phyloP scores from a whole-genome alignment of 345 rosid species.

The Citropsis articulata region DNA sequence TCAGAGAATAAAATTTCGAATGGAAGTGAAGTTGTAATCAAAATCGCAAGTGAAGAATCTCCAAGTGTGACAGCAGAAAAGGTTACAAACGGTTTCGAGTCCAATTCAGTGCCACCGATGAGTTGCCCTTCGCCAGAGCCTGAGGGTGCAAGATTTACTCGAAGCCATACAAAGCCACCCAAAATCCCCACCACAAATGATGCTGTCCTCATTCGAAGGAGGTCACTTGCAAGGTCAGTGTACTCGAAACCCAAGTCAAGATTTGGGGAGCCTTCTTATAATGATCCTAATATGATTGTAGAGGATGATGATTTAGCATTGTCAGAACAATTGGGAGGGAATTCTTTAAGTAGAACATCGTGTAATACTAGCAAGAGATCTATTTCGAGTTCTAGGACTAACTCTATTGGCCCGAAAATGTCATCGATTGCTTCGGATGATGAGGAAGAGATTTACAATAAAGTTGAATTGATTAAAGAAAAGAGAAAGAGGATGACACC shows the following conservation, averaged over 20 bases:
- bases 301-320: slow-evolving; percentile 29
- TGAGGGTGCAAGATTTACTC: slow-evolving; percentile 36
- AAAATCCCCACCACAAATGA: slow-evolving; percentile 39
- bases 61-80: slow-evolving; percentile 22
- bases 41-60: slow-evolving; percentile 44
- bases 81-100: slow-evolving; percentile 16
- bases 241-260: slow-evolving; percentile 82
- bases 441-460: slow-evolving; percentile 55
- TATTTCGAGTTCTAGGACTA: slow-evolving; percentile 24
- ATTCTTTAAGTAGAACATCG: slow-evolving; percentile 38
- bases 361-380: slow-evolving; percentile 40
- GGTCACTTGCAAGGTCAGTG: slow-evolving; percentile 48
- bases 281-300: slow-evolving; percentile 36
- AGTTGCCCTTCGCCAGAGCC: slow-evolving; percentile 36
- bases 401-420: slow-evolving; percentile 33
- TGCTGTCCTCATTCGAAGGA: slow-evolving; percentile 34
- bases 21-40: slow-evolving; percentile 51
- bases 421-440: slow-evolving; percentile 38
- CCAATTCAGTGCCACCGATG: slow-evolving; percentile 31
- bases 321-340: slow-evolving; percentile 37
- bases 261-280: slow-evolving; percentile 60
- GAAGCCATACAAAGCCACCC: slow-evolving; percentile 62
- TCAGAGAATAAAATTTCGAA: slow-evolving; percentile 35
- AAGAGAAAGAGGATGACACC: slow-evolving; percentile 30
- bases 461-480: slow-evolving; percentile 44